A percentile compares a stretch with the other conserved stretches of the same genome.
These are phyloP conservation scores for Trichoderma oligosporum DNA, from an alignment of 2,329 filamentous ascomycete species.

Conservation along the genomic window DNA sequence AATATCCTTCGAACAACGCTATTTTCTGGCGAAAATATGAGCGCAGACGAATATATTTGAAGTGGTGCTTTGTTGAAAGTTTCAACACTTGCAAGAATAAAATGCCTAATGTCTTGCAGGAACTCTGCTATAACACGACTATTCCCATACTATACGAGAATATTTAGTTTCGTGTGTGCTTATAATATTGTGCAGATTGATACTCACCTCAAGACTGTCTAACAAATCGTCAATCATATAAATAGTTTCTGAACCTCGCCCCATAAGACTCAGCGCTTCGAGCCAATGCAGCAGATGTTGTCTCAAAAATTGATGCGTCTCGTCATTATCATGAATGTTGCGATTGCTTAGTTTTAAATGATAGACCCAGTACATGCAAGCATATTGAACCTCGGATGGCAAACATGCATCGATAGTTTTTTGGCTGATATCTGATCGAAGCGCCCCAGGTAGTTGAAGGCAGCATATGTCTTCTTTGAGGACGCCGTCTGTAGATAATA, in stretches of 20 bases:
- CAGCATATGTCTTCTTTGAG: slow-evolving; percentile 28
- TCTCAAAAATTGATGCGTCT: slow-evolving; percentile 35
- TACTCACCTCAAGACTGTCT: not conserved
- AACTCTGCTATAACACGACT: not conserved
- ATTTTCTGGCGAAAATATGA: slow-evolving; percentile 26
- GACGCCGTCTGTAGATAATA: slow-evolving; percentile 25
- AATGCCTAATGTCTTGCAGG: slow-evolving; percentile 22
- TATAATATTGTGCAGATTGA: no score
- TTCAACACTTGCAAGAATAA: slow-evolving; percentile 14
- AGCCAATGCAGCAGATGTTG: slow-evolving; percentile 42
- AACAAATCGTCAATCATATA: slow-evolving; percentile 11
- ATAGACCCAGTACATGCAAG: slow-evolving; percentile 38
- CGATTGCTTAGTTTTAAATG: slow-evolving; percentile 31
- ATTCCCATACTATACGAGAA: not conserved
- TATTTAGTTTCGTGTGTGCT: not conserved
- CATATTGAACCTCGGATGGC: slow-evolving; percentile 36
- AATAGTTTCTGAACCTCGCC: slow-evolving; percentile 20
- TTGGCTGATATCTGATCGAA: slow-evolving; percentile 5
- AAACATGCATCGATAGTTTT: slow-evolving; percentile 21
- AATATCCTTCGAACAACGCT: slow-evolving; percentile 23
- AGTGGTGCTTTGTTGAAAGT: slow-evolving; percentile 25
- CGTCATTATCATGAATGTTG: slow-evolving; percentile 29
- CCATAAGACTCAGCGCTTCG: slow-evolving; percentile 36
- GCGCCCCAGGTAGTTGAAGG: not conserved
- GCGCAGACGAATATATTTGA: slow-evolving; percentile 27